These are phyloP conservation scores for Cordyceps militaris DNA, from an alignment of 2,329 filamentous ascomycete species.

Conservation along the genomic window DNA sequence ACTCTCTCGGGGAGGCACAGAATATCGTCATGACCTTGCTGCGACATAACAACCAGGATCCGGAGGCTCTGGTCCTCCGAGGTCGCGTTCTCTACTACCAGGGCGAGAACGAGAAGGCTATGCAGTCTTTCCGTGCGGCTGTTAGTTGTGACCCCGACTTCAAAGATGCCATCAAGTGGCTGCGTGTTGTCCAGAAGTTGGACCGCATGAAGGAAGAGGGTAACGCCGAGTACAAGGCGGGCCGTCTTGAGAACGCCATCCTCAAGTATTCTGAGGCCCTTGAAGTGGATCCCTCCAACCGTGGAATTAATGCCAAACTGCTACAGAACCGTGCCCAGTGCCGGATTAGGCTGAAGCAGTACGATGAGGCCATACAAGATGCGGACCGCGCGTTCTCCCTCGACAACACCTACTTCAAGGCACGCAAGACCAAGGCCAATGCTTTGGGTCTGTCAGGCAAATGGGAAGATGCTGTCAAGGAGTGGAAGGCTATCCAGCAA, in stretches of 20 bases:
- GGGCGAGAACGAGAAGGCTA: slow-evolving; percentile 90
- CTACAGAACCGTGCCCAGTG: slow-evolving; percentile 89
- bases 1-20: slow-evolving; percentile 84
- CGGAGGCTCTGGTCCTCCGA: slow-evolving; percentile 84
- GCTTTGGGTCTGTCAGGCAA: slow-evolving; percentile 76
- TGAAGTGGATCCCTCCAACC: slow-evolving; percentile 79
- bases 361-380: slow-evolving; percentile 72
- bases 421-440: slow-evolving; percentile 88
- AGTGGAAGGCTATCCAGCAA: slow-evolving; percentile 82
- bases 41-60: slow-evolving; percentile 80
- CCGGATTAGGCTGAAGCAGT: slow-evolving; percentile 76
- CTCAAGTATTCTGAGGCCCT: slow-evolving; percentile 79
- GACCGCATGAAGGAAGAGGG: slow-evolving; percentile 92
- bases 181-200: slow-evolving; percentile 84
- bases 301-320: slow-evolving; percentile 89
- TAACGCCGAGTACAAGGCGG: slow-evolving; percentile 82
- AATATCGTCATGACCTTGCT: slow-evolving; percentile 86
- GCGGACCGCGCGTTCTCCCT: slow-evolving; percentile 77
- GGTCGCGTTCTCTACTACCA: slow-evolving; percentile 83
- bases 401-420: slow-evolving; percentile 81
- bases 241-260: slow-evolving; percentile 71
- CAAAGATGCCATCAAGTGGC: slow-evolving; percentile 78
- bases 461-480: slow-evolving; percentile 87
- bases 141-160: slow-evolving; percentile 88
- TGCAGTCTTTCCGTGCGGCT: slow-evolving; percentile 87